Evolutionary conservation across 2,329 filamentous ascomycete genomes (phyloP).

Genomic region (Penicillium sp.): DNA sequence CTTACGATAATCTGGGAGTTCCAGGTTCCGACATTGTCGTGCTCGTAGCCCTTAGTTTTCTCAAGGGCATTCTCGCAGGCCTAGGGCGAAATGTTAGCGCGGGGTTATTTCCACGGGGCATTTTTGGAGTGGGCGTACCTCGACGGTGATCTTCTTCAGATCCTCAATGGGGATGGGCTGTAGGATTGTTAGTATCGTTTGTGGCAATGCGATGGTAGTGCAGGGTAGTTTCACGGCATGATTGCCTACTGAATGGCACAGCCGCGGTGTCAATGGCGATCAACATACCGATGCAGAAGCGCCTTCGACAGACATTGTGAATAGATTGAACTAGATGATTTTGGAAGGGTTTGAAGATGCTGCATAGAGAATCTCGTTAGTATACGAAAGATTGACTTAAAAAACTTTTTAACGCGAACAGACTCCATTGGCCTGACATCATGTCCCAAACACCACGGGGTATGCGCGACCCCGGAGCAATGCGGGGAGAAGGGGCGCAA

Average conservation of each 20-base stretch:
- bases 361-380: neutral
- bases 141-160: conserved; percentile 79
- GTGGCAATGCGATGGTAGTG: neutral
- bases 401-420: neutral
- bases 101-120: neutral
- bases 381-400: neutral
- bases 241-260: conserved; percentile 5
- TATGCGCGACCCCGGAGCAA: conserved; percentile 18
- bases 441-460: conserved; percentile 6
- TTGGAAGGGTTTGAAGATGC: neutral
- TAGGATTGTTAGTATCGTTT: conserved; percentile 4
- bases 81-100: conserved; percentile 47
- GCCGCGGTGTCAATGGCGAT: neutral
- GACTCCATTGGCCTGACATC: conserved; percentile 15
- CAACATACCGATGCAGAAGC: conserved; percentile 28
- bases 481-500: conserved; percentile 14
- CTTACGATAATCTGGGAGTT: conserved; percentile 89
- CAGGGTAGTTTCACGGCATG: neutral
- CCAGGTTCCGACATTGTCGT: conserved; percentile 80
- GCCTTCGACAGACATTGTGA: conserved; percentile 34
- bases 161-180: conserved; percentile 74
- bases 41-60: conserved; percentile 76
- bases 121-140: conserved; percentile 55
- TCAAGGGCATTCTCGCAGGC: conserved; percentile 79
- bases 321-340: neutral